These are phyloP conservation scores for Linnemannia schmuckeri DNA, from an alignment of 192 early-diverging fungal species.

Conservation along the genomic window DNA sequence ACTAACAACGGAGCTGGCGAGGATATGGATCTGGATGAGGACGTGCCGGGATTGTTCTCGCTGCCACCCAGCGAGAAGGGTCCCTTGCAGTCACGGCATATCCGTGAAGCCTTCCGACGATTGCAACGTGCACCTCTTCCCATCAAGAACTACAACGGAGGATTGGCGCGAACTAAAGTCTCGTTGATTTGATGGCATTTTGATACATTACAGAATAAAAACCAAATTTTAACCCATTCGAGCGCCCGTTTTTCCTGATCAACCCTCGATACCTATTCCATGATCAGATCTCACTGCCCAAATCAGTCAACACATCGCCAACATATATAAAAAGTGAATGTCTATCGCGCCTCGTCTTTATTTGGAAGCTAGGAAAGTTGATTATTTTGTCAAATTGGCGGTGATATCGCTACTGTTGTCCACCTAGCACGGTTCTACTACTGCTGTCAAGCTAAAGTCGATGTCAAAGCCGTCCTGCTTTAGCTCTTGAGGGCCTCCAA, in stretches of 20 bases:
- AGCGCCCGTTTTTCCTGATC: not conserved
- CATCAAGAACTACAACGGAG: conserved; percentile 83
- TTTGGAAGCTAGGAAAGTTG: not conserved
- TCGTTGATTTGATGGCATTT: conserved; percentile 69
- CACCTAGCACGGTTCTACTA: not conserved
- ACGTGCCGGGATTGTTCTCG: conserved; percentile 77
- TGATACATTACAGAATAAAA: not conserved
- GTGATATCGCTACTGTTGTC: not conserved
- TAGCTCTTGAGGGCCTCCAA: conserved; percentile 82
- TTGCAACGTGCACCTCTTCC: conserved; percentile 83
- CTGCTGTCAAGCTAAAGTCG: not conserved
- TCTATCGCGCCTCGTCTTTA: not conserved
- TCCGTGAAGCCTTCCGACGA: conserved; percentile 94
- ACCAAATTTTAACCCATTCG: not conserved
- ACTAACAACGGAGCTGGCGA: conserved; percentile 23
- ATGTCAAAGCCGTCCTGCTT: not conserved
- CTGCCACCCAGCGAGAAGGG: conserved; percentile 83
- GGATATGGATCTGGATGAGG: conserved; percentile 54
- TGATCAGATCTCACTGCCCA: not conserved
- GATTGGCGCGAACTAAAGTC: conserved; percentile 77
- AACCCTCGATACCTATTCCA: not conserved
- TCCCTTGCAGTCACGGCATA: conserved; percentile 86
- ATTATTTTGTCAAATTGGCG: not conserved
- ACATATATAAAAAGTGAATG: not conserved
- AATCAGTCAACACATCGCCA: not conserved